A percentile compares a stretch with the other conserved stretches of the same genome.
Evolutionary conservation across 2,329 filamentous ascomycete genomes (phyloP).

Genomic region (Aureobasidium musti): DNA sequence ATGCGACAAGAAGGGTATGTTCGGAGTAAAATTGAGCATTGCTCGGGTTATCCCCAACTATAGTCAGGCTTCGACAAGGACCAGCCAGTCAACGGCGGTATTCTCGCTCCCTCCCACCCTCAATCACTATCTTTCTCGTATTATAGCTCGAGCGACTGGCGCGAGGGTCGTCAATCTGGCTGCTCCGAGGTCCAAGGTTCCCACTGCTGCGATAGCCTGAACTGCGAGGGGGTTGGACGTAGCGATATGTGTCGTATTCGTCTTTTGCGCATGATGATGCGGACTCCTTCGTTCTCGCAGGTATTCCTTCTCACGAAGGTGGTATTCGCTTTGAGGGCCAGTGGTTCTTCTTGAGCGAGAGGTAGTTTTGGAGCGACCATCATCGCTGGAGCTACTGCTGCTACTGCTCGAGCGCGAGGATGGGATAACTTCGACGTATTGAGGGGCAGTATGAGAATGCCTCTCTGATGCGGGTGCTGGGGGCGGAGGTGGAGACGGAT

Average conservation of each 20-base stretch:
- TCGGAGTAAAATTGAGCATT: too few relatives aligned
- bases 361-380: conserved; percentile 37
- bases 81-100: conserved; percentile 18
- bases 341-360: conserved; percentile 30
- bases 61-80: not conserved
- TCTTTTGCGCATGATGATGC: conserved; percentile 34
- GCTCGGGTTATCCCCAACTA: not conserved
- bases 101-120: conserved; percentile 29
- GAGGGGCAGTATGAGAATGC: conserved; percentile 38
- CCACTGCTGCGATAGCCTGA: conserved; percentile 26
- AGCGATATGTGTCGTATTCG: conserved; percentile 51
- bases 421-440: conserved; percentile 51
- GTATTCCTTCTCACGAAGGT: conserved; percentile 49
- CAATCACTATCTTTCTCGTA: conserved; percentile 32
- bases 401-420: conserved; percentile 34
- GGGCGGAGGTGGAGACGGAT: conserved; percentile 41
- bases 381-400: conserved; percentile 39
- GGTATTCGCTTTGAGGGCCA: conserved; percentile 41
- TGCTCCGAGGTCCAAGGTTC: conserved; percentile 33
- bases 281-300: conserved; percentile 43
- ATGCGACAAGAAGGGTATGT: not conserved
- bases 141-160: conserved; percentile 34
- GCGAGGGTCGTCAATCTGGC: conserved; percentile 34
- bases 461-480: conserved; percentile 33
- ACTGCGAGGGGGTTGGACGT: conserved; percentile 46